phyloP scores from a whole-genome alignment of 1,284 basidiomycete genomes.

The Apiotrichum mycotoxinovorans region DNA sequence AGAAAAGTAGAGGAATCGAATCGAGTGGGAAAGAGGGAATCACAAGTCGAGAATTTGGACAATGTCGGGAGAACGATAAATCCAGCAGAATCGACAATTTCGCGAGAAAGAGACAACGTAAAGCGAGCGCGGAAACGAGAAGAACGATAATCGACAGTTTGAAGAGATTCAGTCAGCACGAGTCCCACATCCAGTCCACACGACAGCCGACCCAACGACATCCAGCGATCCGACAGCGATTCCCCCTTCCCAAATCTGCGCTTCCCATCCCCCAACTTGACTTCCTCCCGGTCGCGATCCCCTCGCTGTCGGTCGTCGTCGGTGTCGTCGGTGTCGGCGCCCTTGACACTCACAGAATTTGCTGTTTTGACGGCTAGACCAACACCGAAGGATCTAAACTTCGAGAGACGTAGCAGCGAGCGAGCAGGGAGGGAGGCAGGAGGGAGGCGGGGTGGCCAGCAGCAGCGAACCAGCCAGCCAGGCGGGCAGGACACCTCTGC shows the following conservation, averaged over 20 bases:
- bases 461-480: no score
- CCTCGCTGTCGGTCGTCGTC: not conserved
- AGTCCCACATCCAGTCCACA: no score
- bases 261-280: no score
- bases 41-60: no score
- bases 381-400: not conserved
- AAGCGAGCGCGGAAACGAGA: conserved; percentile 2
- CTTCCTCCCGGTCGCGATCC: not conserved
- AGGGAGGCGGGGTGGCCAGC: not conserved
- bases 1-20: conserved; percentile 1
- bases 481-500: no score
- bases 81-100: not conserved
- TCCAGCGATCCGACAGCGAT: not conserved
- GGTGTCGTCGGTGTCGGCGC: not conserved
- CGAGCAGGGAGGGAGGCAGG: not conserved
- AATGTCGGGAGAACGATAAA: not conserved
- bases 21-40: no score
- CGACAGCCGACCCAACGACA: not conserved
- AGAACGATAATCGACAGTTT: not conserved
- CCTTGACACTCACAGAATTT: not conserved
- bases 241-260: not conserved
- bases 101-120: conserved; percentile 2
- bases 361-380: no score
- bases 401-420: not conserved
- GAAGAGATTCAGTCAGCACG: not conserved